phyloP scores from a whole-genome alignment of 805 yeast species.

The Wickerhamiella occidentalis region DNA sequence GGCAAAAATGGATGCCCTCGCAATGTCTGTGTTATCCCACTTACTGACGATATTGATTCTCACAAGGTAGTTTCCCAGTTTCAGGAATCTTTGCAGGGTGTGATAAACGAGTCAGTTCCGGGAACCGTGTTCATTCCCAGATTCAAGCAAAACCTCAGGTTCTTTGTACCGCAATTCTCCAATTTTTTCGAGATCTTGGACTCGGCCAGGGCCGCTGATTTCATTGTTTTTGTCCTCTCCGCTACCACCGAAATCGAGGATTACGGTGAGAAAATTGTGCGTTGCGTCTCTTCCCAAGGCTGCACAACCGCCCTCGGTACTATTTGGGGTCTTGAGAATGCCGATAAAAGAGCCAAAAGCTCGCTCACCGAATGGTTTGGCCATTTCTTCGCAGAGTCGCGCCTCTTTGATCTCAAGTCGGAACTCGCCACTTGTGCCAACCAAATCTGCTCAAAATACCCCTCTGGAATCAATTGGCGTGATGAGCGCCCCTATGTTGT shows the following conservation, averaged over 20 bases:
- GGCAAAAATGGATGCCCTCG: constrained; percentile 73
- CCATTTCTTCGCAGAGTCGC: constrained; percentile 70
- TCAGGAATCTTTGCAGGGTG: constrained; percentile 15
- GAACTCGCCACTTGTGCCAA: constrained; percentile 70
- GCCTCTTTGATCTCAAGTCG: constrained; percentile 52
- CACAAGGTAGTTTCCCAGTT: constrained; percentile 21
- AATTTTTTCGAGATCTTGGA: constrained; percentile 64
- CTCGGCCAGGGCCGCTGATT: constrained; percentile 81
- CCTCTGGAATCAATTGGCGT: constrained; percentile 81
- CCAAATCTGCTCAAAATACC: constrained; percentile 70
- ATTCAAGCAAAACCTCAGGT: constrained; percentile 63
- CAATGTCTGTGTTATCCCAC: constrained; percentile 66
- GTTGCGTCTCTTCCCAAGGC: constrained; percentile 88
- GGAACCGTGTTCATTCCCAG: constrained; percentile 43
- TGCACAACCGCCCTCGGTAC: constrained; percentile 71
- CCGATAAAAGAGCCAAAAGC: constrained; percentile 46
- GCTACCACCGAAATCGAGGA: constrained; percentile 74
- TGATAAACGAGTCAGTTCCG: constrained; percentile 14
- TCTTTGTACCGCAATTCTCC: constrained; percentile 49
- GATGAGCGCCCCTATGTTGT: constrained; percentile 82
- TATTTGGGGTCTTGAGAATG: constrained; percentile 63
- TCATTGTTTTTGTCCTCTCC: constrained; percentile 78
- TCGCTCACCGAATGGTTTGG: constrained; percentile 53
- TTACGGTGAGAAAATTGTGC: constrained; percentile 77
- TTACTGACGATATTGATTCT: constrained; percentile 55